phyloP scores from a whole-genome alignment of 768 basidiomycete genomes.

The Suillus spraguei region DNA sequence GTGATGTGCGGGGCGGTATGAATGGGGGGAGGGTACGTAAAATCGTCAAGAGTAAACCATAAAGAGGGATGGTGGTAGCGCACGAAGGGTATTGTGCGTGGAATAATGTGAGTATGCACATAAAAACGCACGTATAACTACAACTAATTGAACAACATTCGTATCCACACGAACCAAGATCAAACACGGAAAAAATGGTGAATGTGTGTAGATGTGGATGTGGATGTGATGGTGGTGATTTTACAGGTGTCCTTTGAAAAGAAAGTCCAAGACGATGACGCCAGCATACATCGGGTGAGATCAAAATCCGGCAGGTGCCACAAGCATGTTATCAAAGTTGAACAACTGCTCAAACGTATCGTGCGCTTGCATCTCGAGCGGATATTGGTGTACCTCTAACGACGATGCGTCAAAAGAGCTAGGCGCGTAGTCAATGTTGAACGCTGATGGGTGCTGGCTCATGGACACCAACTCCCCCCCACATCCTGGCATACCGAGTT shows the following conservation, averaged over 20 bases:
- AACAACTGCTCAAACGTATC: slow-evolving; percentile 41
- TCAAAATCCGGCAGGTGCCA: slow-evolving; percentile 35
- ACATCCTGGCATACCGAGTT: slow-evolving; percentile 56
- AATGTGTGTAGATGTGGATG: slow-evolving; percentile 31
- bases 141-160: slow-evolving; percentile 38
- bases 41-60: slow-evolving; percentile 35
- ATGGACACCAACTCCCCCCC: slow-evolving; percentile 28
- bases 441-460: slow-evolving; percentile 15
- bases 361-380: slow-evolving; percentile 30
- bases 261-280: slow-evolving; percentile 30
- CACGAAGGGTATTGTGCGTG: slow-evolving; percentile 22
- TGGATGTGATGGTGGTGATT: slow-evolving; percentile 22
- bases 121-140: slow-evolving; percentile 29
- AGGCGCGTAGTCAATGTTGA: slow-evolving; percentile 25
- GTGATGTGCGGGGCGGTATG: slow-evolving; percentile 28
- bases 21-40: slow-evolving; percentile 26
- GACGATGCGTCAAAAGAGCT: slow-evolving; percentile 29
- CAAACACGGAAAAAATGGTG: slow-evolving; percentile 20
- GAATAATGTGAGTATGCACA: slow-evolving; percentile 33
- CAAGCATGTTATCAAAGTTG: slow-evolving; percentile 39
- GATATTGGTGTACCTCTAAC: slow-evolving; percentile 35
- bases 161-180: slow-evolving; percentile 41
- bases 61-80: slow-evolving; percentile 27
- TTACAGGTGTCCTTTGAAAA: slow-evolving; percentile 29
- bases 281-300: slow-evolving; percentile 38